Evolutionary conservation across 352 stramenopile genomes (phyloP), one percentile per base, ranked within the genome.

Genomic region (Phytophthora cajani): DNA sequence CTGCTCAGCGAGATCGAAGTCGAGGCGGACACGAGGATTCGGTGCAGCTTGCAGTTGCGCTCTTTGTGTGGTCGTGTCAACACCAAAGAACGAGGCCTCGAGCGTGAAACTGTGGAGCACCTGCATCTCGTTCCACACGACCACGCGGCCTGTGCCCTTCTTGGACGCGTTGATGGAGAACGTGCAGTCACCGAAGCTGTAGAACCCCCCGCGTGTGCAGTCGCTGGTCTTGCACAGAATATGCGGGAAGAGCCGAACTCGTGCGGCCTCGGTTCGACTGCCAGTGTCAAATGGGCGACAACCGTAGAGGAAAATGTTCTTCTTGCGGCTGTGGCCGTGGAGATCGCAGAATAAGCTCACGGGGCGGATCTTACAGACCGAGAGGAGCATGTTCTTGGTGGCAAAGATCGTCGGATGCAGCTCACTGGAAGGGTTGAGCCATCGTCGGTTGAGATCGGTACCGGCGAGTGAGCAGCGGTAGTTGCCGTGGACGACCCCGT

Each of bases 401-500:
- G 82, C 79, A 57, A 78, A 71, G 21, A 97, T 91, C 0, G 88
- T 94, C 30, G 92, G 91, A 44, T 97, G 88, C 2, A 91, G 58
- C 17, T 85, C 69, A 3, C 64, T 67, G 0, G 77, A 90, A 14
- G 90, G 84, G 6, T 74, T 61, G 8, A 78, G 53, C 79, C 88
- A 98, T 14, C 78, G 77, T 2, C 94, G 80, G 63, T 98, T 98
- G 10, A 98, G 71, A 78, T 98, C 93, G 0, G 80, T 86, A 6
- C 90, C 93, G 0, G 90, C 87, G 12, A 98, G 81, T 2, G 85
- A 95, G 63, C 83, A 94, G 0, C 93, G 85, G 59, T 97, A 96
- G 71, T 98, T 98, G 54, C 93, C 93, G 62, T 97, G 81, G 57
- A 98, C 81, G n/a, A 98, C 93, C 9, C 93, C 93, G 60, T 98